A percentile compares a stretch with the other conserved stretches of the same genome.
These are phyloP conservation scores for Saccharomycopsis guyanensis DNA, from an alignment of 805 yeast genomes.

Conservation along the genomic window DNA sequence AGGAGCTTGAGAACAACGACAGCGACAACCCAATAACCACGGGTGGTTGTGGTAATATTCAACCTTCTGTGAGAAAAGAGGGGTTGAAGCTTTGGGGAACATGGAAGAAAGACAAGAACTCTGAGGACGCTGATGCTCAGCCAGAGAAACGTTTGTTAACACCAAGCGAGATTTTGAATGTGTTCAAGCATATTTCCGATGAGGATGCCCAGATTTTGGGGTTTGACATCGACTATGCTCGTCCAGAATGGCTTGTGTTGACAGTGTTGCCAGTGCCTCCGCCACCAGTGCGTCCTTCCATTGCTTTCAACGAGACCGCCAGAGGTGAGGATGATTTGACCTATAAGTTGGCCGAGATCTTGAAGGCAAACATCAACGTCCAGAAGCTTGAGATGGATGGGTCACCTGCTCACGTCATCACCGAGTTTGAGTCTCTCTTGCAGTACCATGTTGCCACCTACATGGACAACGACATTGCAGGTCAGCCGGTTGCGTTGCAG, in stretches of 20 bases:
- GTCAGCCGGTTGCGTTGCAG: slow-evolving; percentile 98
- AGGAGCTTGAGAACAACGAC: slow-evolving; percentile 38
- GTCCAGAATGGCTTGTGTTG: slow-evolving; percentile 97
- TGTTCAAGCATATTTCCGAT: slow-evolving; percentile 82
- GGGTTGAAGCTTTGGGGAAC: slow-evolving; percentile 95
- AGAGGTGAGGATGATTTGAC: slow-evolving; percentile 99
- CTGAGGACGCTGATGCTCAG: slow-evolving; percentile 76
- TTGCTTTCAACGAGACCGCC: slow-evolving; percentile 95
- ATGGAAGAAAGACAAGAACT: slow-evolving; percentile 83
- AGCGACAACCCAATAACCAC: slow-evolving; percentile 43
- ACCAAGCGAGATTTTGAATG: slow-evolving; percentile 84
- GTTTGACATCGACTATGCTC: slow-evolving; percentile 89
- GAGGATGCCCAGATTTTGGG: slow-evolving; percentile 81
- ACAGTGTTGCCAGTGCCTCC: slow-evolving; percentile 99
- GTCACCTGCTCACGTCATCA: slow-evolving; percentile 96
- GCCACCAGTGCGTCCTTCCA: slow-evolving; percentile 98
- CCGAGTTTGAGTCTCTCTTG: slow-evolving; percentile 88
- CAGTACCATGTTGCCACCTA: slow-evolving; percentile 98
- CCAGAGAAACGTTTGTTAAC: slow-evolving; percentile 86
- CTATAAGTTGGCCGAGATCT: slow-evolving; percentile 90
- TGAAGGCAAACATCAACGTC: slow-evolving; percentile 95
- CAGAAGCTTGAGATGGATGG: slow-evolving; percentile 97
- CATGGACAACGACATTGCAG: slow-evolving; percentile 99
- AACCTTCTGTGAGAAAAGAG: slow-evolving; percentile 92
- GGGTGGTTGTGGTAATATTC: slow-evolving; percentile 98